Conservation (phyloP, 495 filamentous ascomycete genomes). For the Cryomyces minteri region DNA sequence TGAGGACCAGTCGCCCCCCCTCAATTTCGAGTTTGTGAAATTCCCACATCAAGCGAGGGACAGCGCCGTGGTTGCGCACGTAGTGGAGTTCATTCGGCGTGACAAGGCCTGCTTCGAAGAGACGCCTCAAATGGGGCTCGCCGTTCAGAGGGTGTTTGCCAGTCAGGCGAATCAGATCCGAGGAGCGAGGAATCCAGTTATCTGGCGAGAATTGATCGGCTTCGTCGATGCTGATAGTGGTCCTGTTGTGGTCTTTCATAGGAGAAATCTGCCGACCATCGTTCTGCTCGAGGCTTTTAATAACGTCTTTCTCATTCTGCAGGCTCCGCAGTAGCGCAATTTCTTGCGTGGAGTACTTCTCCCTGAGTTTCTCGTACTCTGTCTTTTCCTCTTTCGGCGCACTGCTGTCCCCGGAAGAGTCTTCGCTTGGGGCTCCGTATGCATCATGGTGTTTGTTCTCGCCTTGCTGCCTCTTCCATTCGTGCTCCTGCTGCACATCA, state of each 20-base stretch:
- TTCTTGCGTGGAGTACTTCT: slow-evolving; percentile 11
- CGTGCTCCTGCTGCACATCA: slow-evolving; percentile 4
- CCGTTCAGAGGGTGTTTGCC: slow-evolving; percentile 21
- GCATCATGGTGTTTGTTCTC: slow-evolving; percentile 8
- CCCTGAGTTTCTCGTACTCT: slow-evolving; percentile 7
- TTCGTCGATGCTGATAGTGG: slow-evolving; percentile 12
- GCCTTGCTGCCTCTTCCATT: slow-evolving; percentile 5
- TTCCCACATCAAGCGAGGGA: slow-evolving; percentile 7
- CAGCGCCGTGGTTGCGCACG: slow-evolving; percentile 10
- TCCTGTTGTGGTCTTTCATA: slow-evolving; percentile 2
- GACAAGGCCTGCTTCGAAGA: slow-evolving; percentile 12
- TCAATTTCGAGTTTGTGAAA: slow-evolving; percentile 7
- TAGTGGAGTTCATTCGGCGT: slow-evolving; percentile 13
- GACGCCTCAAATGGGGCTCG: slow-evolving; percentile 8
- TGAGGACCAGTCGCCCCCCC: background rate
- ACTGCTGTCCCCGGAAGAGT: background rate
- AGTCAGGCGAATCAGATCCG: slow-evolving; percentile 17
- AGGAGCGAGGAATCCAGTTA: slow-evolving; percentile 19
- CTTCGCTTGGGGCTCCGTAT: background rate
- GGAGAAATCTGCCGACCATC: slow-evolving; percentile 14
- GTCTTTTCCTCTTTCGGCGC: slow-evolving; percentile 1
- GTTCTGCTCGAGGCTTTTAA: slow-evolving; percentile 10
- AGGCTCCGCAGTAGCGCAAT: slow-evolving; percentile 11
- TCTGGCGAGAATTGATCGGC: slow-evolving; percentile 18
- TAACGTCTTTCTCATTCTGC: slow-evolving; percentile 11